These are phyloP conservation scores for Hyphodiscus sp. DNA, from an alignment of 2,329 filamentous ascomycete species.

Conservation along the genomic window DNA sequence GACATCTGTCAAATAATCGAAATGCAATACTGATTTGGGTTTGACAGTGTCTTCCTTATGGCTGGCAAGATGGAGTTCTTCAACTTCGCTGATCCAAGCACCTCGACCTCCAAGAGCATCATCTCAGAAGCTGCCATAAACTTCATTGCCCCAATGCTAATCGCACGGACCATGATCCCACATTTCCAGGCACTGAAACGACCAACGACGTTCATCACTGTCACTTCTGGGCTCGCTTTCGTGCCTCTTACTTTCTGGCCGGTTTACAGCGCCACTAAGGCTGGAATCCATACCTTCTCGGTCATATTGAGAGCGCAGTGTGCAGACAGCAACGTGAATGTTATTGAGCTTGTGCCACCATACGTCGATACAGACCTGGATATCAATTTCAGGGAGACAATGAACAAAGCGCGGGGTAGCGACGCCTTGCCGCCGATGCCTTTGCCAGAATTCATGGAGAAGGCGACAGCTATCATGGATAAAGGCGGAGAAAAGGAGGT, in stretches of 20 bases:
- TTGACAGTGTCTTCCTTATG: slow-evolving; percentile 30
- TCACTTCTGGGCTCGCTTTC: slow-evolving; percentile 27
- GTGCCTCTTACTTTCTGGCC: slow-evolving; percentile 27
- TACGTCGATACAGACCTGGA: slow-evolving; percentile 33
- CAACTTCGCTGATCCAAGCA: slow-evolving; percentile 21
- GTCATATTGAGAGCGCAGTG: slow-evolving; percentile 27
- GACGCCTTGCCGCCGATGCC: slow-evolving; percentile 27
- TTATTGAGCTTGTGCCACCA: slow-evolving; percentile 33
- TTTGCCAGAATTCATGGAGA: slow-evolving; percentile 30
- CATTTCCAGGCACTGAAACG: slow-evolving; percentile 19
- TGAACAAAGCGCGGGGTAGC: slow-evolving; percentile 18
- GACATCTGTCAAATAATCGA: too few relatives aligned
- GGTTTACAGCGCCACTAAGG: slow-evolving; percentile 31
- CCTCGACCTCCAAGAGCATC: slow-evolving; percentile 11
- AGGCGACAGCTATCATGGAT: slow-evolving; percentile 24
- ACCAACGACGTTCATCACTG: slow-evolving; percentile 25
- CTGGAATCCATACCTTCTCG: slow-evolving; percentile 27
- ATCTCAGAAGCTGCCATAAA: slow-evolving; percentile 19
- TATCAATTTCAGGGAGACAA: slow-evolving; percentile 18
- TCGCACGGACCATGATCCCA: slow-evolving; percentile 27
- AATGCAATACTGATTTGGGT: too few relatives aligned
- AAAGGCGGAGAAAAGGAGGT: slow-evolving; percentile 27
- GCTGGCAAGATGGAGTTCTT: slow-evolving; percentile 26
- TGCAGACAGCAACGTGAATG: slow-evolving; percentile 25
- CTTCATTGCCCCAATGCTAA: slow-evolving; percentile 26